Percentiles rank a stretch among this genome's conserved stretches.
phyloP scores from a whole-genome alignment of 2,329 filamentous ascomycete species.

The Cyphellophora europaea region DNA sequence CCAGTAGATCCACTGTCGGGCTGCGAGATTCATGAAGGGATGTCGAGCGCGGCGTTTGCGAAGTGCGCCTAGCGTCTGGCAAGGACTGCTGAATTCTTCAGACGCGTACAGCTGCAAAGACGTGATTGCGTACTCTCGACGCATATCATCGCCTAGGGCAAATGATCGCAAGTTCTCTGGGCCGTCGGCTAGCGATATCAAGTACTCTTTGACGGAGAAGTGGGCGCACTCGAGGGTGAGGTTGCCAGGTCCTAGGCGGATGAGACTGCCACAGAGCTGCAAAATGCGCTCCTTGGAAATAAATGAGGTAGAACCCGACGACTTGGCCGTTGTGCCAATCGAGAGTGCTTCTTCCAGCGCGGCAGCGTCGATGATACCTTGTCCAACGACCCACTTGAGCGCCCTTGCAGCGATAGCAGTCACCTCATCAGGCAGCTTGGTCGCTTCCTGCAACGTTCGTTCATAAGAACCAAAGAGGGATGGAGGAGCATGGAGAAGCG shows the following conservation, averaged over 20 bases:
- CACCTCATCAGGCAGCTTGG: not conserved
- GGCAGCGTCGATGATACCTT: not conserved
- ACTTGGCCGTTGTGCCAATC: not conserved
- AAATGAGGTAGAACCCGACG: not conserved
- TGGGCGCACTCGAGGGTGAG: slow-evolving; percentile 16
- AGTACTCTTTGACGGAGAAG: slow-evolving; percentile 26
- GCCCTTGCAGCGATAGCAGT: not conserved
- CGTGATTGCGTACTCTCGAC: not conserved
- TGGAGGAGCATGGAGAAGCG: not conserved
- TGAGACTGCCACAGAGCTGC: not conserved
- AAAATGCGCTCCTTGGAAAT: not conserved
- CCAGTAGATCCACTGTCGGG: not conserved
- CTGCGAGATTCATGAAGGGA: not conserved
- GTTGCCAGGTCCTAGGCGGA: not conserved
- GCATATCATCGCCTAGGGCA: not conserved
- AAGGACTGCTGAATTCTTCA: not conserved
- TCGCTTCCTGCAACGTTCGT: not conserved
- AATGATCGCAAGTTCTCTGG: not conserved
- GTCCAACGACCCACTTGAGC: not conserved
- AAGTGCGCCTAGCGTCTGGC: not conserved
- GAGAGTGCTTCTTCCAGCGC: not conserved
- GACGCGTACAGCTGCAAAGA: not conserved
- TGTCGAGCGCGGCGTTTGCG: not conserved
- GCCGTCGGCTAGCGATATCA: slow-evolving; percentile 13
- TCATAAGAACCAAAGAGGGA: not conserved